phyloP scores from a whole-genome alignment of 352 stramenopile species.

The Phytophthora chlamydospora region DNA sequence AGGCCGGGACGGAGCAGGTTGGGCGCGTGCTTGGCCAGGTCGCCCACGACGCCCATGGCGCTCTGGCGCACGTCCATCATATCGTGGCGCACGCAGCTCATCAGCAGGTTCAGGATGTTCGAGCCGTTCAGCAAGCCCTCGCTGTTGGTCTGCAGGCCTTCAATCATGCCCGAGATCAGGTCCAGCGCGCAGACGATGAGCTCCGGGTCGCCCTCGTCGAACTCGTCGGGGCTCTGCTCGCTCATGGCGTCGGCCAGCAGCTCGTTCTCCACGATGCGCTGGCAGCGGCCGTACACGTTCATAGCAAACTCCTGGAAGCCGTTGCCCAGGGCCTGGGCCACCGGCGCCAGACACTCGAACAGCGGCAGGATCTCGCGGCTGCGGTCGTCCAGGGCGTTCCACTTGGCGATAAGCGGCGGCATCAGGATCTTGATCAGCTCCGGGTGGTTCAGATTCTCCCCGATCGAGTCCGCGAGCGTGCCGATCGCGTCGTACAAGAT shows the following conservation, averaged over 20 bases:
- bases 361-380: conserved; percentile 86
- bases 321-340: conserved; percentile 82
- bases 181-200: conserved; percentile 91
- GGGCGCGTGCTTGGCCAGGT: conserved; percentile 86
- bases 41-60: conserved; percentile 89
- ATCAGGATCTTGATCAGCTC: conserved; percentile 94
- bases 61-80: conserved; percentile 89
- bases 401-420: conserved; percentile 93
- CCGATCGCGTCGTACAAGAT: conserved; percentile 97
- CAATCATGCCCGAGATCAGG: conserved; percentile 89
- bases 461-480: conserved; percentile 95
- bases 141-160: conserved; percentile 81
- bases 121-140: conserved; percentile 77
- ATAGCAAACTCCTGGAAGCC: conserved; percentile 90
- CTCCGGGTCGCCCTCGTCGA: conserved; percentile 89
- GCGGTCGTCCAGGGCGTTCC: conserved; percentile 84
- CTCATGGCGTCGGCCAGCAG: conserved; percentile 82
- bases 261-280: conserved; percentile 86
- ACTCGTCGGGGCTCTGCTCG: conserved; percentile 77
- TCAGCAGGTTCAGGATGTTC: conserved; percentile 89
- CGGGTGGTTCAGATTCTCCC: conserved; percentile 91
- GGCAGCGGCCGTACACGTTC: conserved; percentile 80
- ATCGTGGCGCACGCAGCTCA: conserved; percentile 88
- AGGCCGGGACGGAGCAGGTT: conserved; percentile 79
- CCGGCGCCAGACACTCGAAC: conserved; percentile 90